Conservation (phyloP, 1,284 basidiomycete genomes). For the Boletus hoseneyae region DNA sequence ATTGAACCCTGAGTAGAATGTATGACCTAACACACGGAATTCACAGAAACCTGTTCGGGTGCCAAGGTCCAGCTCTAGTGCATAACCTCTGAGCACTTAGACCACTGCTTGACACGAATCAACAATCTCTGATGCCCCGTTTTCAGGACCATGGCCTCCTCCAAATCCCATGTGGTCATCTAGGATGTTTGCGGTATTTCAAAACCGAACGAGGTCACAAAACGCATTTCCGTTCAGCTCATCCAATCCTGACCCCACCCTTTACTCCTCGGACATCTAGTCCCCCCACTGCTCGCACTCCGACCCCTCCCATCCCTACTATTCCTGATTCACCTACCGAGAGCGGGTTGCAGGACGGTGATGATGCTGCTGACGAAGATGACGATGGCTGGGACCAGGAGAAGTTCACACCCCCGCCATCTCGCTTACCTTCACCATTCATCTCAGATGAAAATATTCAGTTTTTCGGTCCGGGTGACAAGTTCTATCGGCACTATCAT, state of each 20-base stretch:
- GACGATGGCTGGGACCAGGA: background rate
- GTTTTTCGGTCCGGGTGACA: background rate
- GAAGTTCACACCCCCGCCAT: background rate
- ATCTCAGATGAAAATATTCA: background rate
- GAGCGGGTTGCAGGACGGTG: background rate
- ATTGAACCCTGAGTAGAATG: background rate
- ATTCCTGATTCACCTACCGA: background rate
- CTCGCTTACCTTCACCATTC: background rate
- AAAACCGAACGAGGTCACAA: background rate
- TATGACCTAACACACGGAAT: background rate
- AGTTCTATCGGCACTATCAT: slow-evolving; percentile 5
- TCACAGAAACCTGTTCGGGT: background rate
- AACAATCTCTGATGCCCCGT: background rate
- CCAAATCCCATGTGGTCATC: background rate
- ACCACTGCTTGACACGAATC: no score
- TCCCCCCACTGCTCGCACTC: background rate
- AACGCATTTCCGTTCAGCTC: background rate
- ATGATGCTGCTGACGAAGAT: no score
- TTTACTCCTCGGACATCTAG: background rate
- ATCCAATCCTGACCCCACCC: background rate
- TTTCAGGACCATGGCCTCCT: background rate
- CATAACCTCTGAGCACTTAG: no score
- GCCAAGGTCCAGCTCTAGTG: no score
- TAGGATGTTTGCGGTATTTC: background rate
- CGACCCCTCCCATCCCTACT: background rate